Evolutionary conservation across 805 yeast species (phyloP), one percentile per base, ranked within the genome.

Genomic region (Spathaspora hagerdaliae): DNA sequence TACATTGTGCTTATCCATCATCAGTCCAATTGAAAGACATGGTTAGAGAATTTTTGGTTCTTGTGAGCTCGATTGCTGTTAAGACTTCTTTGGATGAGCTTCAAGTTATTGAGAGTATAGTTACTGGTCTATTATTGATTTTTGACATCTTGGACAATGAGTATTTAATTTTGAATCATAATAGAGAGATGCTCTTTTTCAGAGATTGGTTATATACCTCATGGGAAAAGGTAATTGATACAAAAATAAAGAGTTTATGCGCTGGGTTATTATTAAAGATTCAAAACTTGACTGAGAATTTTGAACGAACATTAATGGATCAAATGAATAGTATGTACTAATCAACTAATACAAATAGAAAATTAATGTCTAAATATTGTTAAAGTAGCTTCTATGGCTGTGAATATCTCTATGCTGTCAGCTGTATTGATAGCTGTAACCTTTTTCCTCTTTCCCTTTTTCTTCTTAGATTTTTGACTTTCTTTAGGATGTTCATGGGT

Each of bases 1-100:
- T 83, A 15, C 79, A 78, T 43, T 66, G 81, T 41, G 80, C 85
- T 0, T 75, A 78, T 48, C 89, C 88, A 1, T 64, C 79, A 2
- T 64, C 79, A 0, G 51, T 64, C 1, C 75, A 78, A 38, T 56
- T 81, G 24, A 58, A 64, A 1, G 86, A 78, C 33, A 83, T 86
- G 87, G 67, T 78, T 1, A 57, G 63, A 2, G 90, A 84, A 50
- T 61, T 74, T 44, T 49, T 83, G 6, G 51, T 60, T 0, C 57
- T 79, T n/a, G 49, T 58, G 6, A 50, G 49, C 1, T 63, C 67
- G 0, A 34, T 65, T 1, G 42, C 53, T n/a, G 52, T 48, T 27
- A 48, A 40, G 19, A 46, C 59, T 2, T 43, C 34, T 1, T n/a
- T 53, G 7, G 71, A 66, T 7, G 63, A 70, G 44, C 27, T 66